Conservation (phyloP, 1,139 yeast genomes). For the Sugiyamaella castrensis region DNA sequence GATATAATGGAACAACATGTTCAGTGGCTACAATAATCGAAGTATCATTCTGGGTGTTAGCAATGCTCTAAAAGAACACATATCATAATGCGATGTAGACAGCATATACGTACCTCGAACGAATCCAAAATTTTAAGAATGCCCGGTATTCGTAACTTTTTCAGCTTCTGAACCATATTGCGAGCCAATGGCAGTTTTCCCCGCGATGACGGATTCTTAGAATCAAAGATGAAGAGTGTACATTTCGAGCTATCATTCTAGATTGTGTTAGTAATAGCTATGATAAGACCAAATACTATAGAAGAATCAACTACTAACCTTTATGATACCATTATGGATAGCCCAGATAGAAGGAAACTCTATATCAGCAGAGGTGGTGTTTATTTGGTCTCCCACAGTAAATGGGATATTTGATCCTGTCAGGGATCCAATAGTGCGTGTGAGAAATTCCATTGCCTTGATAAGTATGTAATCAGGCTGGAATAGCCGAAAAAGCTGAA, state of each 20-base stretch:
- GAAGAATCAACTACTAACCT: slow-evolving; percentile 19
- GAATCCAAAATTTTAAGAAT: slow-evolving; percentile 67
- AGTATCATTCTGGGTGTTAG: slow-evolving; percentile 48
- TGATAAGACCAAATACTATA: background rate
- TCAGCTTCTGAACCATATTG: slow-evolving; percentile 63
- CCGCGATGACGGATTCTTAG: slow-evolving; percentile 43
- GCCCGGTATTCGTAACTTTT: slow-evolving; percentile 75
- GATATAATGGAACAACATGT: slow-evolving; percentile 58
- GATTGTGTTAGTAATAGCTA: slow-evolving; percentile 4
- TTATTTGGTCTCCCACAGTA: slow-evolving; percentile 29
- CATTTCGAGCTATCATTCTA: slow-evolving; percentile 42
- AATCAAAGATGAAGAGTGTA: slow-evolving; percentile 63
- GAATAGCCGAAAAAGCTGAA: no score
- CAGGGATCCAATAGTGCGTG: slow-evolving; percentile 38
- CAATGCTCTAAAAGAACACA: background rate
- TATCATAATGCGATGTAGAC: background rate
- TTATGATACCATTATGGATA: slow-evolving; percentile 45
- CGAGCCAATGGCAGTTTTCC: slow-evolving; percentile 48
- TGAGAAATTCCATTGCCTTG: slow-evolving; percentile 39
- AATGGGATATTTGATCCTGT: slow-evolving; percentile 36
- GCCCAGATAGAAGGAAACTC: slow-evolving; percentile 47
- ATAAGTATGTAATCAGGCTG: no score
- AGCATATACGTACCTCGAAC: slow-evolving; percentile 37
- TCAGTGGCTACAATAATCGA: slow-evolving; percentile 74
- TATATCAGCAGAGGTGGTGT: slow-evolving; percentile 14